phyloP scores from a whole-genome alignment of 2,329 filamentous ascomycete genomes.

The Diaporthe vexans region DNA sequence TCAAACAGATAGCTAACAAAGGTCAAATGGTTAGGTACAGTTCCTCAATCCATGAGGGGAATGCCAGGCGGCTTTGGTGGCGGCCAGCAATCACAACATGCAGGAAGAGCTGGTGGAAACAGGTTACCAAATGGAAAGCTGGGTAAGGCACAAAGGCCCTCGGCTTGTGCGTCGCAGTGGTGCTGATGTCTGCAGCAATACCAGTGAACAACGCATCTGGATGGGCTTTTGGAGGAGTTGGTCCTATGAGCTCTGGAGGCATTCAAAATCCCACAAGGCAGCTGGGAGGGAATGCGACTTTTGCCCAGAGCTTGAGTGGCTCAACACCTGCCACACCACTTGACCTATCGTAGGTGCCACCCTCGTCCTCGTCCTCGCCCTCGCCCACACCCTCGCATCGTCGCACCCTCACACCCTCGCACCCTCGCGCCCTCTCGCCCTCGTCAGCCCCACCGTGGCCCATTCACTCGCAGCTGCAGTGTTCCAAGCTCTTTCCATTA shows the following conservation, averaged over 20 bases:
- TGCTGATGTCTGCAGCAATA: constrained; percentile 41
- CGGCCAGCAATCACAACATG: constrained; percentile 71
- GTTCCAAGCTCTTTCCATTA: not conserved
- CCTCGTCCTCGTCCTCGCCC: constrained; percentile 1
- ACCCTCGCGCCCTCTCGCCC: not conserved
- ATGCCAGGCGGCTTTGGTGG: constrained; percentile 72
- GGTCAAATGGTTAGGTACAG: constrained; percentile 60
- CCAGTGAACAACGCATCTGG: constrained; percentile 66
- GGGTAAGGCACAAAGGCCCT: constrained; percentile 60
- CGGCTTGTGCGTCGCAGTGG: constrained; percentile 25
- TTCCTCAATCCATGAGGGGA: constrained; percentile 73
- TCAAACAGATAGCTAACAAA: constrained; percentile 39
- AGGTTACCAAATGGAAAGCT: constrained; percentile 76
- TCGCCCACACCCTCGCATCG: no score
- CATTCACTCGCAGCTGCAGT: constrained; percentile 20
- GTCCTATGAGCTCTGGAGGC: constrained; percentile 70
- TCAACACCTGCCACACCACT: constrained; percentile 74
- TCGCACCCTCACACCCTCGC: not conserved
- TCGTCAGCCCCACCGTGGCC: constrained; percentile 34
- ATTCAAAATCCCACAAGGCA: constrained; percentile 68
- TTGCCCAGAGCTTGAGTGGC: constrained; percentile 75
- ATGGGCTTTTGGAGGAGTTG: constrained; percentile 74
- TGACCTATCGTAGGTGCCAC: constrained; percentile 73
- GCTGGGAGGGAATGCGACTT: constrained; percentile 72
- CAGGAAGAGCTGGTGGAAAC: constrained; percentile 67